phyloP scores from a whole-genome alignment of 140 eudicot genomes.

The Stevia rebaudiana region DNA sequence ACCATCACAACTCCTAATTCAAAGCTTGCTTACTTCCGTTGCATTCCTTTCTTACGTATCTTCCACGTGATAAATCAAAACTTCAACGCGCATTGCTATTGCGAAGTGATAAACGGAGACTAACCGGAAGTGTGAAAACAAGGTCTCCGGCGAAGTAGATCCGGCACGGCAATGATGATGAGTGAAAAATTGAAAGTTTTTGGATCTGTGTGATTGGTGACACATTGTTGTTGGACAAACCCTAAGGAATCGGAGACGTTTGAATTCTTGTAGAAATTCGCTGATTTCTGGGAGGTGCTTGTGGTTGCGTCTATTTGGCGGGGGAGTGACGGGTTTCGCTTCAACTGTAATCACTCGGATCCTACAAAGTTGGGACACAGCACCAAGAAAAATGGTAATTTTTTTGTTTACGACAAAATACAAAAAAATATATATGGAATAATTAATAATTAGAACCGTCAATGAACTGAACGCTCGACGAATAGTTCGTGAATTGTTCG shows the following conservation, averaged over 20 bases:
- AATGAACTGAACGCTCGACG: too few species aligned
- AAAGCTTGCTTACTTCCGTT: conserved; percentile 5
- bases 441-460: too few species aligned
- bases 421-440: too few species aligned
- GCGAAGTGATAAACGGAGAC: background rate
- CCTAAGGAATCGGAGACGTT: conserved; percentile 48
- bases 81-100: background rate
- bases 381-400: too few species aligned
- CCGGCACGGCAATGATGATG: conserved; percentile 23
- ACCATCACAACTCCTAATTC: conserved; percentile 26
- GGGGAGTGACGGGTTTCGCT: conserved; percentile 27
- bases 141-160: conserved; percentile 25
- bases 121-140: conserved; percentile 10
- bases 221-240: conserved; percentile 37
- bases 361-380: conserved; percentile 18
- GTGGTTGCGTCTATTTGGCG: conserved; percentile 41
- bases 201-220: conserved; percentile 27
- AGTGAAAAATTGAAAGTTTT: conserved; percentile 19
- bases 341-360: conserved; percentile 22
- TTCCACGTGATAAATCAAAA: background rate
- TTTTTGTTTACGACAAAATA: background rate
- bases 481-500: too few species aligned
- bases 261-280: conserved; percentile 28
- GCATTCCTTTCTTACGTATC: conserved; percentile 3
- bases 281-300: conserved; percentile 41